Evolutionary conservation across 768 basidiomycete species (phyloP).

Genomic region (Leucocoprinus birnbaumii): DNA sequence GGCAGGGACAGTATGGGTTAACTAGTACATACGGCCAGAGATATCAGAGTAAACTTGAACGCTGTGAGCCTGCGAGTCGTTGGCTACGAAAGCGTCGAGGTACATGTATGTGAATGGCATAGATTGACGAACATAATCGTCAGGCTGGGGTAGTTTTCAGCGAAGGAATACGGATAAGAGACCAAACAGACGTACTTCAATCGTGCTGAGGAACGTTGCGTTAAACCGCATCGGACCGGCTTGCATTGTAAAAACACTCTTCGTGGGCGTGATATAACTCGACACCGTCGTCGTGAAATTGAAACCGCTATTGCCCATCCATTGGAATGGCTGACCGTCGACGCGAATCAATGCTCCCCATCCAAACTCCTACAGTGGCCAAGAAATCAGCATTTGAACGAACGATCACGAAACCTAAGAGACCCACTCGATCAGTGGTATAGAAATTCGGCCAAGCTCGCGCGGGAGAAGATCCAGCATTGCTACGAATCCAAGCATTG

Average conservation of each 20-base stretch:
- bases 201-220: conserved; percentile 50
- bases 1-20: neutral
- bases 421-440: neutral
- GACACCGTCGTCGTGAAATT: conserved; percentile 15
- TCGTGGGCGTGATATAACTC: conserved; percentile 47
- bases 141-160: conserved; percentile 28
- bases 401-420: neutral
- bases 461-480: neutral
- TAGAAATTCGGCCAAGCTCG: neutral
- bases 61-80: conserved; percentile 32
- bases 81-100: conserved; percentile 29
- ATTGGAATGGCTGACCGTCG: conserved; percentile 40
- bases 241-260: conserved; percentile 44
- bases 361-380: conserved; percentile 40
- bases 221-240: conserved; percentile 51
- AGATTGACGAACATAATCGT: conserved; percentile 46
- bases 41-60: conserved; percentile 48
- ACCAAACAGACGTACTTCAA: conserved; percentile 40
- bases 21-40: conserved; percentile 25
- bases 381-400: neutral
- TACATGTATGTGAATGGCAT: conserved; percentile 48
- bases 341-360: conserved; percentile 44
- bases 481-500: conserved; percentile 1
- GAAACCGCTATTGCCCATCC: conserved; percentile 34
- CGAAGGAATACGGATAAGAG: neutral